A percentile compares a stretch with the other conserved stretches of the same genome.
These are phyloP conservation scores for Daldinia sp. DNA, from an alignment of 2,329 filamentous ascomycete species.

Conservation along the genomic window DNA sequence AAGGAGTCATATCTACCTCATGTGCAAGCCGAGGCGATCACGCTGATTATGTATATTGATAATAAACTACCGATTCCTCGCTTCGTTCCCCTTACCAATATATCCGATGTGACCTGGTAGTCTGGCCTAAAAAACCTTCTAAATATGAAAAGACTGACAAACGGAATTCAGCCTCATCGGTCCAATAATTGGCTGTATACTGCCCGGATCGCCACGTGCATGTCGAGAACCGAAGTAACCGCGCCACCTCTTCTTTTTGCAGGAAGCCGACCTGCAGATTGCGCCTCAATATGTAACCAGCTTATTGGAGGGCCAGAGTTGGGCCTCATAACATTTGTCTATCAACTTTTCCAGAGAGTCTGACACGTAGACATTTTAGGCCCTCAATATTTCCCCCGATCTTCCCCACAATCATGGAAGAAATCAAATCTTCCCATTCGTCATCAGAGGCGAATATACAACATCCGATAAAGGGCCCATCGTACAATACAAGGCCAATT, in stretches of 20 bases:
- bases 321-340: constrained; percentile 6
- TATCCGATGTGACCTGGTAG: not conserved
- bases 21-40: not conserved
- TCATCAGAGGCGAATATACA: not conserved
- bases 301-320: constrained; percentile 12
- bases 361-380: constrained; percentile 25
- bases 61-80: not conserved
- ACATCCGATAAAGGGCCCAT: not conserved
- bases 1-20: constrained; percentile 4
- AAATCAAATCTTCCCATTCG: not conserved
- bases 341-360: not conserved
- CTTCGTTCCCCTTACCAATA: constrained; percentile 1
- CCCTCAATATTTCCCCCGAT: not conserved
- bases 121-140: not conserved
- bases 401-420: constrained; percentile 5
- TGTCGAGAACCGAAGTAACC: constrained; percentile 14
- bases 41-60: constrained; percentile 6
- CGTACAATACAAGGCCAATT: not conserved
- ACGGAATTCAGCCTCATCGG: constrained; percentile 27
- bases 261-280: constrained; percentile 18
- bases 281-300: constrained; percentile 9
- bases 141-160: not conserved
- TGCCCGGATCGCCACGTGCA: constrained; percentile 5
- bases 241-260: constrained; percentile 21
- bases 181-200: constrained; percentile 20